phyloP scores from a whole-genome alignment of 495 filamentous ascomycete genomes.

The Neurospora terricola region DNA sequence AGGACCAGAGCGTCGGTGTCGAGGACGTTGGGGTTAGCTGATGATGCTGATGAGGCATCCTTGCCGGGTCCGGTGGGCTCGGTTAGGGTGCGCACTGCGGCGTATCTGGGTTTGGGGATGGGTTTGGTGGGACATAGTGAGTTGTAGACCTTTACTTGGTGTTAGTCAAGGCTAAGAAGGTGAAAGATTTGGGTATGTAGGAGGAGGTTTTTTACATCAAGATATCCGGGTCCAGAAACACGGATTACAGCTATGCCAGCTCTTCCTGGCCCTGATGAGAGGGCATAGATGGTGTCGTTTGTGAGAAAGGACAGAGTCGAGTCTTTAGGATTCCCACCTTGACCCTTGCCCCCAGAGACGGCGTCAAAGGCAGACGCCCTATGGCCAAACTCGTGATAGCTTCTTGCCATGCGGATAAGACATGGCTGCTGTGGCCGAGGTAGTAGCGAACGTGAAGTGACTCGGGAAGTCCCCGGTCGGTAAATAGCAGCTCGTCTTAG shows the following conservation, averaged over 20 bases:
- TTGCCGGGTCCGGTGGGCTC: conserved; percentile 38
- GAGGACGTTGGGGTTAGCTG: conserved; percentile 39
- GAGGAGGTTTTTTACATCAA: conserved; percentile 40
- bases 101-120: conserved; percentile 63
- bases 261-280: conserved; percentile 78
- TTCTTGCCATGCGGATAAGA: not conserved
- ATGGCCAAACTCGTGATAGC: conserved; percentile 4
- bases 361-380: not conserved
- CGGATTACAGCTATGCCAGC: conserved; percentile 89
- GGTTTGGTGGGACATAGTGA: conserved; percentile 57
- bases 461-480: not conserved
- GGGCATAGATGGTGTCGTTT: conserved; percentile 74
- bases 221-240: conserved; percentile 70
- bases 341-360: not conserved
- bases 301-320: not conserved
- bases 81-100: conserved; percentile 66
- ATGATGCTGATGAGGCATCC: conserved; percentile 2
- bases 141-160: conserved; percentile 56
- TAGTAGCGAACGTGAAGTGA: not conserved
- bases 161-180: not conserved
- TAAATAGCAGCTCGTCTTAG: conserved; percentile 10
- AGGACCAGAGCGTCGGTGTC: conserved; percentile 77
- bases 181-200: not conserved
- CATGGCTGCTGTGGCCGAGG: not conserved
- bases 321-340: not conserved